Conservation (phyloP, 1,284 basidiomycete species). For the Papiliotrema fonsecae region DNA sequence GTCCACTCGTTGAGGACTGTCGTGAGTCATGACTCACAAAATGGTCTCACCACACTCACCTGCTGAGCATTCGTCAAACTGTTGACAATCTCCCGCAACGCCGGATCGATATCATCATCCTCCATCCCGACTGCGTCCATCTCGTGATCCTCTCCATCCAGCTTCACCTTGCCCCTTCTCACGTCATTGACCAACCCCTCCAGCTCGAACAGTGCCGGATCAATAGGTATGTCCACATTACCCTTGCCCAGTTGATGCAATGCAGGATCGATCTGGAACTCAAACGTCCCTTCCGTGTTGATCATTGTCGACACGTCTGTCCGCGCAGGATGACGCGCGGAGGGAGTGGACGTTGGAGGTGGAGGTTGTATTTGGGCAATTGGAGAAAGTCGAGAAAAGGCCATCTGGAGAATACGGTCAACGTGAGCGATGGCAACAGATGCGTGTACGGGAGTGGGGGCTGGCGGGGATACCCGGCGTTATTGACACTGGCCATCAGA, state of each 20-base stretch:
- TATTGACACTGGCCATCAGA: too few species aligned
- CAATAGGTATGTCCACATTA: background rate
- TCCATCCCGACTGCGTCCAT: background rate
- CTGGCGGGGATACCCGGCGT: too few species aligned
- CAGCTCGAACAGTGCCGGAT: background rate
- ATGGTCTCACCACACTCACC: slow-evolving; percentile 16
- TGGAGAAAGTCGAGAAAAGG: too few species aligned
- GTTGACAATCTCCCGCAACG: slow-evolving; percentile 43
- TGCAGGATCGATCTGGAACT: background rate
- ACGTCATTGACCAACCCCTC: background rate
- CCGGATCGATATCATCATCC: slow-evolving; percentile 42
- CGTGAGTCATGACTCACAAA: slow-evolving; percentile 7
- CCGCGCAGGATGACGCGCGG: too few species aligned
- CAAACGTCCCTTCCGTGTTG: too few species aligned
- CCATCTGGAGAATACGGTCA: too few species aligned
- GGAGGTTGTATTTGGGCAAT: too few species aligned
- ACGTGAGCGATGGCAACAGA: too few species aligned
- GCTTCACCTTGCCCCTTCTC: slow-evolving; percentile 15
- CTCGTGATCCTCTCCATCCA: slow-evolving; percentile 10
- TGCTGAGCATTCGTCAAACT: slow-evolving; percentile 43
- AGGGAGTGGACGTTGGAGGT: too few species aligned
- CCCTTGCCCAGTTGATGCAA: background rate
- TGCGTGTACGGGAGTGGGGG: too few species aligned
- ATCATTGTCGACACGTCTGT: too few species aligned
- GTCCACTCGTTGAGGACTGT: slow-evolving; percentile 3